Evolutionary conservation across 2,329 filamentous ascomycete species (phyloP), one percentile per base, ranked within the genome.

Genomic region (Cercospora citrullina): DNA sequence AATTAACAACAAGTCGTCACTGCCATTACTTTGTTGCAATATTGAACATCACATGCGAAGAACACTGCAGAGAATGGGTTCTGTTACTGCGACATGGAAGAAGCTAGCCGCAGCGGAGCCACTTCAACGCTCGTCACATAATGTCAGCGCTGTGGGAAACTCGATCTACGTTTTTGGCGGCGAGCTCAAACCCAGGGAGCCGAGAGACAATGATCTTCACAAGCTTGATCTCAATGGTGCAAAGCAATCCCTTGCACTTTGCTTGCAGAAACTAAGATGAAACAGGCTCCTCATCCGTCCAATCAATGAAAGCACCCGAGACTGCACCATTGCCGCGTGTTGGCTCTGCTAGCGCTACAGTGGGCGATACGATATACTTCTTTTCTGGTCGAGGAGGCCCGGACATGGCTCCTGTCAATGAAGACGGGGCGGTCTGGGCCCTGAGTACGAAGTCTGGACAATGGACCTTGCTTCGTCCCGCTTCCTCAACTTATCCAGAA

Each of bases 381-480:
- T 96, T 94, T 79, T 93, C 92, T 59, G 93, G 93, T 9, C 88
- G 91, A 55, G 89, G 90, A 36, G 90, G 90, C 0, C 80, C 84
- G 3, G 87, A 87, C 30, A 89, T 91, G 86, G 82, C 86, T 1
- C 88, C 91, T 0, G 83, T 96, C 10, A 87, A 94, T 63, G 93
- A 96, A 75, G 78, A 83, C 10, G 93, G 93, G 16, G 84, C 87
- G 3, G 84, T 96, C 62, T 96, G 92, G 92, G 83, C 88, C 31
- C 94, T 91, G 74, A 87, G 93, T 76, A 89, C 90, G 0, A 81
- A 84, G 67, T 81, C 82, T n/a, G 80, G 85, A 64, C 80, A 80
- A 12, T 96, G 93, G 93, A 82, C 4, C 84, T 83, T 68, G 80
- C 94, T 18, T 82, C 87, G 68, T 90, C 92, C 14, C 76, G 69